Conservation (phyloP, 129 eudicot species). For the Erigeron canadensis region DNA sequence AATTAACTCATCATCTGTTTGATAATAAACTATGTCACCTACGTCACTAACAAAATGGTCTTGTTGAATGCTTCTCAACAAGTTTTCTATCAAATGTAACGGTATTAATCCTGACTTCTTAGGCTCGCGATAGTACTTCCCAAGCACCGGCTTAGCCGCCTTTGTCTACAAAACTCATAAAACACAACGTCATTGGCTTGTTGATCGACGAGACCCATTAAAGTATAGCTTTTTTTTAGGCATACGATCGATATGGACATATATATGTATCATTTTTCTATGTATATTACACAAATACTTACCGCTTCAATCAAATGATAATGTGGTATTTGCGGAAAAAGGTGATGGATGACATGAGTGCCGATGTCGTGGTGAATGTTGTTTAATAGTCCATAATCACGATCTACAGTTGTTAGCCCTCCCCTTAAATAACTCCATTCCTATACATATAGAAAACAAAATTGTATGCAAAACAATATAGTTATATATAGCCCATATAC, state of each 20-base stretch:
- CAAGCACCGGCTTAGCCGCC: conserved; percentile 65
- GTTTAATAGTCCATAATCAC: conserved; percentile 72
- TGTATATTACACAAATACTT: neutral
- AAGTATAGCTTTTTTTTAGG: no score
- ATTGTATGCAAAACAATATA: neutral
- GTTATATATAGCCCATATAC: neutral
- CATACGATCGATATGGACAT: no score
- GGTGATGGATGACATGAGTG: conserved; percentile 89
- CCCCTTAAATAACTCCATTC: conserved; percentile 86
- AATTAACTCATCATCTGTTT: conserved; percentile 40
- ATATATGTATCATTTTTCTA: no score
- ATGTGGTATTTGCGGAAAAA: conserved; percentile 90
- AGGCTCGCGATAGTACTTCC: conserved; percentile 70
- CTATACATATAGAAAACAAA: conserved; percentile 26
- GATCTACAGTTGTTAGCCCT: conserved; percentile 77
- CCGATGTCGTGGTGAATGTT: conserved; percentile 84
- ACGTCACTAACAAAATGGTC: conserved; percentile 77
- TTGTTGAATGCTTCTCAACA: conserved; percentile 50
- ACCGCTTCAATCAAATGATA: conserved; percentile 77
- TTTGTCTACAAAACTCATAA: conserved; percentile 44
- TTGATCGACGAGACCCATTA: neutral
- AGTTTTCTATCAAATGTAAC: conserved; percentile 47
- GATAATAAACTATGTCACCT: conserved; percentile 70
- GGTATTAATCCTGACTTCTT: conserved; percentile 65
- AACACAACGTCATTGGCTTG: neutral